Conservation (phyloP, 1,139 yeast genomes). For the Taphrina pruni region DNA sequence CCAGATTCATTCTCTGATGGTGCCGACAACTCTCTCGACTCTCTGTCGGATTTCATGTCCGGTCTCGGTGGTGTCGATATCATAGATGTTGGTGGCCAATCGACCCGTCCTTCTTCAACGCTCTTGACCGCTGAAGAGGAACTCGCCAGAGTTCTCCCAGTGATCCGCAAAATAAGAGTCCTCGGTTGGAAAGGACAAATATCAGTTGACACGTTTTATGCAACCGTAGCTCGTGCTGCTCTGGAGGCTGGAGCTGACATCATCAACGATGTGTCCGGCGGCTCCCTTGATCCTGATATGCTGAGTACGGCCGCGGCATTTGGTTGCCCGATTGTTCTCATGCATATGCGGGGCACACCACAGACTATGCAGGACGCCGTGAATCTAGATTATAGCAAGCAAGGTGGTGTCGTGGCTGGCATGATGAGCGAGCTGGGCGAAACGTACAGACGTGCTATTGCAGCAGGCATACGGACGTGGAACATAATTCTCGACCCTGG, state of each 20-base stretch:
- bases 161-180: constrained; percentile 66
- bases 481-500: constrained; percentile 94
- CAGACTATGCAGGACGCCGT: constrained; percentile 70
- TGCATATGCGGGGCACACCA: constrained; percentile 86
- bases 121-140: constrained; percentile 64
- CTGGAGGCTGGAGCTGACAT: constrained; percentile 84
- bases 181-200: constrained; percentile 60
- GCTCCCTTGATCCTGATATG: constrained; percentile 68
- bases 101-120: constrained; percentile 81
- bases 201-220: constrained; percentile 84
- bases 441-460: constrained; percentile 64
- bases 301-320: constrained; percentile 69
- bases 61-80: constrained; percentile 64
- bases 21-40: constrained; percentile 55
- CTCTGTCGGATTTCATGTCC: constrained; percentile 57
- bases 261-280: constrained; percentile 89
- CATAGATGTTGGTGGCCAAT: constrained; percentile 90
- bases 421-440: constrained; percentile 70
- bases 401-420: constrained; percentile 50
- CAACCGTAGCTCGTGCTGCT: constrained; percentile 72
- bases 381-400: constrained; percentile 55
- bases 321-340: constrained; percentile 74
- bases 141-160: constrained; percentile 69
- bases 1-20: constrained; percentile 98
- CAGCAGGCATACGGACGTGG: constrained; percentile 79